Evolutionary conservation across 2,329 filamentous ascomycete species (phyloP), one percentile per base, ranked within the genome.

Genomic region (Colletotrichum tanaceti): DNA sequence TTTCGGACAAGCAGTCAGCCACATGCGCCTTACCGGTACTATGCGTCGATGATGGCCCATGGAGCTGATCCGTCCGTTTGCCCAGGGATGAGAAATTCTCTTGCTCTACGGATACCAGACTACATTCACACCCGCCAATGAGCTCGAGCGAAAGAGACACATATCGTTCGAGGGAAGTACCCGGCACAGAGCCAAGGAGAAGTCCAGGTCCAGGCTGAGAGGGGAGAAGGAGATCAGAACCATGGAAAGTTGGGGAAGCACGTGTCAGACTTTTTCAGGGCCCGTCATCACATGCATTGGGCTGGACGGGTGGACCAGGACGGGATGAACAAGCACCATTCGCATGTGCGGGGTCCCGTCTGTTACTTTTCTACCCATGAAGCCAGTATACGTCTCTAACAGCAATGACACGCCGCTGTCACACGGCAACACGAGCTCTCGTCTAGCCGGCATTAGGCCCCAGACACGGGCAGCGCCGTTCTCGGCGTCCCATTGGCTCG

Each of bases 231-330:
- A 57, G 54, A 63, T 62, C 61, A 63, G 53, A 50, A 28, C 53
- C 61, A 63, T 32, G 9, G 28, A 55, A 55, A 50, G 49, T 62
- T 59, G 67, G 49, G 58, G 63, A 68, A 70, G 70, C 70, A 71
- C 68, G 70, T 71, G 70, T 70, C 60, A 71, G 68, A 65, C 38
- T 49, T 61, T 58, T 63, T 24, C 54, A 35, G 60, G 60, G 35
- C 57, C 53, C 68, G 47, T 54, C 59, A 67, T 71, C 70, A 71
- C 70, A 71, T 71, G 70, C 70, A 63, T 66, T 32, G 28, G 28
- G 28, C 28, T 32, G 7, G 35, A 43, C 41, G 24, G 24, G 28
- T 59, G 28, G 47, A 16, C 35, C 18, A 32, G 59, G 65, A 68
- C 65, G 60, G 66, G 58, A 67, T 62, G 68, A 65, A 65, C 62